These are phyloP conservation scores for cucumber (Cucumis sativus) DNA, from an alignment of 306 rosid genomes.

Conservation along the genomic window Cucumber_9930_V3 NC_026660.2:13727001-13727500, in stretches of 20 bases:
- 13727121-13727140: conserved; percentile 47
- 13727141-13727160: conserved; percentile 50
- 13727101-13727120: conserved; percentile 8
- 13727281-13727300: neutral
- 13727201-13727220: conserved; percentile 42
- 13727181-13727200: conserved; percentile 38
- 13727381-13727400: conserved; percentile 28
- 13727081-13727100: conserved; percentile 20
- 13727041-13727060: neutral
- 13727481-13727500: conserved; percentile 47
- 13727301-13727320: conserved; percentile 9
- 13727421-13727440: conserved; percentile 33
- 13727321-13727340: conserved; percentile 23
- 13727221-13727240: conserved; percentile 7
- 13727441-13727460: conserved; percentile 71
- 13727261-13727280: conserved; percentile 4
- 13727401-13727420: conserved; percentile 17
- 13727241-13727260: neutral
- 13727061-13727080: neutral
- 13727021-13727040: neutral
- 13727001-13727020: neutral
- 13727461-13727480: conserved; percentile 78
- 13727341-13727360: conserved; percentile 18
- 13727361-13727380: conserved; percentile 13
- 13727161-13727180: conserved; percentile 49